Conservation (phyloP, 208 protist genomes). For the Trypanosoma theileri region DNA sequence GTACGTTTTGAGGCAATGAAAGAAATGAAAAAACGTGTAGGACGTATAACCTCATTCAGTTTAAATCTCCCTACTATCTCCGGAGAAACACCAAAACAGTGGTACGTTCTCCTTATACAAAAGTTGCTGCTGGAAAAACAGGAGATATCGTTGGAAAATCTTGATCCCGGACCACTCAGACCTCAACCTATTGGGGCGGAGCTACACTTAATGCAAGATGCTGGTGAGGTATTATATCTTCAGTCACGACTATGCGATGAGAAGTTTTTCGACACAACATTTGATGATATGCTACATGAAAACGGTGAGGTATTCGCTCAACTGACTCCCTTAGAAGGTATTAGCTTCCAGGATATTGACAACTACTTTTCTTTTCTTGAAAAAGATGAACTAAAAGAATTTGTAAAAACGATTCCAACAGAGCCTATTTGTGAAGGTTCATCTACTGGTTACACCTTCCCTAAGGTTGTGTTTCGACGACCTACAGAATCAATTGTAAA, state of each 20-base stretch:
- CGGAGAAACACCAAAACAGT: conserved; percentile 1
- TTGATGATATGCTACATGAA: conserved; percentile 66
- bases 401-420: not conserved
- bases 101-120: conserved; percentile 58
- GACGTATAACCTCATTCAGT: conserved; percentile 47
- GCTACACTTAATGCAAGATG: conserved; percentile 66
- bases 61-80: not conserved
- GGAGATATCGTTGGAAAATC: conserved; percentile 41
- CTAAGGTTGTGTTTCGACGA: conserved; percentile 53
- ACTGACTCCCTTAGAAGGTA: conserved; percentile 70
- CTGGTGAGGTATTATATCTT: conserved; percentile 63
- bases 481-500: conserved; percentile 55
- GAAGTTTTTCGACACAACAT: conserved; percentile 45
- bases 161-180: conserved; percentile 30
- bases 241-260: conserved; percentile 45
- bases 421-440: conserved; percentile 51
- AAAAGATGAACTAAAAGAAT: not conserved
- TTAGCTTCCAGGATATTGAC: conserved; percentile 71
- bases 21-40: conserved; percentile 48
- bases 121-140: conserved; percentile 39
- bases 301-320: conserved; percentile 80
- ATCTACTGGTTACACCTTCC: conserved; percentile 58
- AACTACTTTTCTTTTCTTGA: conserved; percentile 36
- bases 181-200: conserved; percentile 61
- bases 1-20: conserved; percentile 15